These are phyloP conservation scores for Osmozyma mogii DNA, from an alignment of 805 yeast species.

Conservation along the genomic window DNA sequence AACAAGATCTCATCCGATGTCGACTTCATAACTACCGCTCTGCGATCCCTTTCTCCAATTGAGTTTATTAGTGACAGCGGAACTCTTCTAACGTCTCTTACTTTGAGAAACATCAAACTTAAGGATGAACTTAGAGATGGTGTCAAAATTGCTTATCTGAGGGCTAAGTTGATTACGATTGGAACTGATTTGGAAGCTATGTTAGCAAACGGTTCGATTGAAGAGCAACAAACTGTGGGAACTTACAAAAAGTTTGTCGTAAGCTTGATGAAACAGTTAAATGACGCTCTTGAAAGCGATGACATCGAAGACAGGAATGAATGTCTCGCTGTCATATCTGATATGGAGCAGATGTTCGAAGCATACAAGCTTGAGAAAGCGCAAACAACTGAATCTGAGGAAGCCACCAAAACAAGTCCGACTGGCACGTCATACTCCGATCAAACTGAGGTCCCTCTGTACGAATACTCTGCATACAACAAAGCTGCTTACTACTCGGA, in stretches of 20 bases:
- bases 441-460: not conserved
- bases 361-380: constrained; percentile 33
- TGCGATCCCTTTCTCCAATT: constrained; percentile 31
- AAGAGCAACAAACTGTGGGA: constrained; percentile 20
- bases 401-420: too few species aligned
- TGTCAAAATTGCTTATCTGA: constrained; percentile 52
- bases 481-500: too few species aligned
- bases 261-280: constrained; percentile 49
- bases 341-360: constrained; percentile 69
- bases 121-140: constrained; percentile 45
- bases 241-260: constrained; percentile 54
- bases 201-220: constrained; percentile 30
- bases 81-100: constrained; percentile 38
- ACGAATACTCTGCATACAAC: too few species aligned
- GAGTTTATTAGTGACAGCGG: constrained; percentile 50
- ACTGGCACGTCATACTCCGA: not conserved
- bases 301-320: constrained; percentile 57
- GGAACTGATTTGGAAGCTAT: constrained; percentile 53
- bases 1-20: constrained; percentile 37
- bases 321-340: constrained; percentile 58
- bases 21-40: constrained; percentile 38
- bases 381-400: constrained; percentile 9
- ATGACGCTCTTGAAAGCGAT: constrained; percentile 42
- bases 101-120: constrained; percentile 39
- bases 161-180: constrained; percentile 56